Evolutionary conservation across 495 filamentous ascomycete species (phyloP), one percentile per base, ranked within the genome.

Genomic region (Aspergillus hancockii): DNA sequence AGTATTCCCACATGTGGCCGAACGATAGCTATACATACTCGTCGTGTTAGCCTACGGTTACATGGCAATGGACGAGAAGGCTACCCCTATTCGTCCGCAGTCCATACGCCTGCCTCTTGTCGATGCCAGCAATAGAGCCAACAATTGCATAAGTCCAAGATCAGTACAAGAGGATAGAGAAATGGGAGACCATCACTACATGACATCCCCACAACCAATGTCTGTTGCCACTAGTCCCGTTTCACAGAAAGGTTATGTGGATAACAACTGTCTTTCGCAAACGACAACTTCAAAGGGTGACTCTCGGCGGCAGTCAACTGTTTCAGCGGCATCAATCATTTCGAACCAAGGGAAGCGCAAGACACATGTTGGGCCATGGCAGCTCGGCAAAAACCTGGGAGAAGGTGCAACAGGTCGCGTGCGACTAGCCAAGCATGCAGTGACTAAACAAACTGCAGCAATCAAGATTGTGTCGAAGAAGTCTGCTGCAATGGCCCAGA

Each of bases 401-500:
- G 85, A 88, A 57, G 94, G 94, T 8, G 87, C 92, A 0, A 92
- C 90, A 55, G 92, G 90, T 3, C 81, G 90, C 7, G 95, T 98
- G 9, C 82, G 94, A 50, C 69, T 91, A 49, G 93, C 91, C 1
- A 85, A 87, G 58, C 92, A 98, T 74, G 81, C 80, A 18, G 71
- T 80, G 14, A 92, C 90, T 0, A 82, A 88, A 4, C 83, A 95
- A 59, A 77, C 87, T 28, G 94, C 90, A 10, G 94, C 95, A 7
- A 85, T 96, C 71, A 98, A 98, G 81, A 97, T 98, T 59, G 88
- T 98, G 19, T 86, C 88, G 49, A 93, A 91, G 70, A 85, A 82
- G 54, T 86, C 79, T 6, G 88, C 88, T 2, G 82, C 86, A 19
- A 83, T 88, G 64, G 83, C 87, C 3, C 85, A 90, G 53, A 88